Base-by-base conservation (phyloP, 352 stramenopile genomes). In the Globisporangium sylvaticum region DNA sequence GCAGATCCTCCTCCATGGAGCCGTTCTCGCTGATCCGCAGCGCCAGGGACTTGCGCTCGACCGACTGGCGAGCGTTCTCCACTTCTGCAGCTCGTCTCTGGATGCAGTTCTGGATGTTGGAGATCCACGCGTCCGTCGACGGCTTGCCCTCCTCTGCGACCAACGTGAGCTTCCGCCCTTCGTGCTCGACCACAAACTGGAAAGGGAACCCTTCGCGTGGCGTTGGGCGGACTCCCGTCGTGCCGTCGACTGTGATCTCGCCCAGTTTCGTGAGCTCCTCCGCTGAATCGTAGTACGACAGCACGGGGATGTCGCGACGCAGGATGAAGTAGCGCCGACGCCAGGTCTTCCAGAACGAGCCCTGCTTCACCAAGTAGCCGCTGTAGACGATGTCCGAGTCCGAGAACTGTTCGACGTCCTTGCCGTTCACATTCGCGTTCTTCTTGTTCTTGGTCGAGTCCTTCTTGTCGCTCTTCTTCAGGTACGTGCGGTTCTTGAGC, bases 321-420 rank as follows among this genome's bases (percentile, higher is more conserved):
- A 96, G 56, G 60, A 96, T 92, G 57, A 96, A 96, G 64, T 91
- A 96, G 22, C 88, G 77, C 1, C 81, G 80, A 52, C 81, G 75
- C 88, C 88, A 96, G 6, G 82, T 92, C 68, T 93, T 92, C 88
- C 88, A 96, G 76, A 94, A 96, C 32, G 88, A 96, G 20, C 88
- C 88, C 42, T 92, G 84, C 65, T 96, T 96, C 54, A 92, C 76
- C 37, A 96, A 69, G 62, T 92, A 93, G 6, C 88, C 88, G 22
- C 76, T 79, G 25, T 79, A 89, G 46, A 93, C 76, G 53, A 96
- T 94, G 57, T 96, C 86, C 9, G 88, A 79, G 61, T 94, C 84
- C 12, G 84, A 94, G 67, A 96, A 96, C 72, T 93, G 85, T 62
- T 96, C 88, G 29, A 91, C 82, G 53, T 92, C 84, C 27, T 87